These are phyloP conservation scores for Coemansia aciculifera DNA, from an alignment of 192 early-diverging fungal genomes.

Conservation along the genomic window DNA sequence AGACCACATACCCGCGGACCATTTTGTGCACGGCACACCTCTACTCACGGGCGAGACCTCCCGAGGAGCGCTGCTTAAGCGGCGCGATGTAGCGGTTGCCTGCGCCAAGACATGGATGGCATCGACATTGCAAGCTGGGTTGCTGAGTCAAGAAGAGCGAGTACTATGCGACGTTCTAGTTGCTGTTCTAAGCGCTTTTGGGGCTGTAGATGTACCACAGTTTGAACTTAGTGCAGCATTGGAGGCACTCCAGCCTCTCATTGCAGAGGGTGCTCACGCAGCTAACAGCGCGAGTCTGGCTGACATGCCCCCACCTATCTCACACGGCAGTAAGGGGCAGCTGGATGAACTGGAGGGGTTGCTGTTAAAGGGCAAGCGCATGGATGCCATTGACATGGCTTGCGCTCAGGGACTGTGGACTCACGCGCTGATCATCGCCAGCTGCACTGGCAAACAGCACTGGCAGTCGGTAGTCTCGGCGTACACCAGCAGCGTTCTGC, in stretches of 20 bases:
- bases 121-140: not conserved
- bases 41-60: conserved; percentile 67
- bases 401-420: conserved; percentile 69
- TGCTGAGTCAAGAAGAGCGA: conserved; percentile 21
- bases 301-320: conserved; percentile 8
- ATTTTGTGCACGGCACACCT: conserved; percentile 34
- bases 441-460: conserved; percentile 77
- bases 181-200: conserved; percentile 25
- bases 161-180: conserved; percentile 29
- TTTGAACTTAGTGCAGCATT: conserved; percentile 9
- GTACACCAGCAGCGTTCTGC: conserved; percentile 63
- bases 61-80: conserved; percentile 59
- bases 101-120: conserved; percentile 27
- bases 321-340: conserved; percentile 23
- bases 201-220: conserved; percentile 17
- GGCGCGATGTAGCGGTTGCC: conserved; percentile 37
- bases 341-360: conserved; percentile 33
- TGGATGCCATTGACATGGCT: conserved; percentile 49
- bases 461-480: conserved; percentile 78
- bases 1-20: conserved; percentile 32
- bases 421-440: conserved; percentile 88
- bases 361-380: conserved; percentile 49
- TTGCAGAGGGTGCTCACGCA: conserved; percentile 21
- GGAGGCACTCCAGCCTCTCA: conserved; percentile 63
- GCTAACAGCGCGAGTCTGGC: conserved; percentile 19